phyloP scores from a whole-genome alignment of 148 eudicot species.

The Fagopyrum homotropicum region DNA sequence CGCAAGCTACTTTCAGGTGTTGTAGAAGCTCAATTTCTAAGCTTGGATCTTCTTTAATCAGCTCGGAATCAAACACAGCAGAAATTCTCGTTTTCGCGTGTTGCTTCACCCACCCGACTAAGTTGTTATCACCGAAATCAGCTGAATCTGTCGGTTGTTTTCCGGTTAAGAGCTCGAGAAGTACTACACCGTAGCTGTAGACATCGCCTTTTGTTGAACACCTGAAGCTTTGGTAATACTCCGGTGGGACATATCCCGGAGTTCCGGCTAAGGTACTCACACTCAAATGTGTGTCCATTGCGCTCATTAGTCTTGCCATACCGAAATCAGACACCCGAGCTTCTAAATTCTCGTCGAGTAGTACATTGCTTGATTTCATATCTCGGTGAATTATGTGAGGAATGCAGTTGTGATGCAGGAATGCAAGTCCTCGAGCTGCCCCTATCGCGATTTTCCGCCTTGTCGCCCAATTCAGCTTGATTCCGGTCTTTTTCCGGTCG shows the following conservation, averaged over 20 bases:
- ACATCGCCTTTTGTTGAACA: slow-evolving; percentile 86
- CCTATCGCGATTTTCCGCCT: slow-evolving; percentile 84
- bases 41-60: slow-evolving; percentile 60
- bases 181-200: slow-evolving; percentile 81
- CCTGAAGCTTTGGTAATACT: slow-evolving; percentile 68
- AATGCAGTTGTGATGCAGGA: slow-evolving; percentile 79
- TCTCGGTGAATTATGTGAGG: slow-evolving; percentile 89
- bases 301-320: slow-evolving; percentile 86
- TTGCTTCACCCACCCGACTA: slow-evolving; percentile 87
- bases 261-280: slow-evolving; percentile 90
- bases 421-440: slow-evolving; percentile 78
- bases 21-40: slow-evolving; percentile 65
- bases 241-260: slow-evolving; percentile 87
- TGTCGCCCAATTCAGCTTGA: slow-evolving; percentile 62
- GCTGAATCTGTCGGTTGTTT: slow-evolving; percentile 69
- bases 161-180: slow-evolving; percentile 80
- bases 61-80: slow-evolving; percentile 61
- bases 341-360: slow-evolving; percentile 70
- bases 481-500: slow-evolving; percentile 45
- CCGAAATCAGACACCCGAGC: slow-evolving; percentile 92
- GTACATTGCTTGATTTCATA: slow-evolving; percentile 89
- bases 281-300: slow-evolving; percentile 87
- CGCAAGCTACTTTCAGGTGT: slow-evolving; percentile 67
- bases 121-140: slow-evolving; percentile 86
- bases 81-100: slow-evolving; percentile 49